phyloP scores from a whole-genome alignment of 805 yeast genomes.

The Candida taoyuanica region DNA sequence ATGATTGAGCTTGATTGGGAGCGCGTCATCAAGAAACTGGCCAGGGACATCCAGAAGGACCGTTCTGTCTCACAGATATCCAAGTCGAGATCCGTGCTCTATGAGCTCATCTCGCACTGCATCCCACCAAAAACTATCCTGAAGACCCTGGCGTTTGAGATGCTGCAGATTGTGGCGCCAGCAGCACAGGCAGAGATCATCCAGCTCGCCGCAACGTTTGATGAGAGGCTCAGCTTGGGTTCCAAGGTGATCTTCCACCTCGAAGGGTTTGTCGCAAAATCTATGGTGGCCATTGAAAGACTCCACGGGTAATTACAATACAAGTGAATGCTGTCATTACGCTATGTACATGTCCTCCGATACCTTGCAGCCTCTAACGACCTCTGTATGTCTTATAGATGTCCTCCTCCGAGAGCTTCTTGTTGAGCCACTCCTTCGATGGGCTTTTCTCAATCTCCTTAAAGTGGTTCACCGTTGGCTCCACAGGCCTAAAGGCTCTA shows the following conservation, averaged over 20 bases:
- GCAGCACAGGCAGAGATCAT: slow-evolving; percentile 44
- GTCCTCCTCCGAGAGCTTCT: slow-evolving; percentile 43
- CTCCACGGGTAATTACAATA: slow-evolving; percentile 1
- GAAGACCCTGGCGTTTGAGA: slow-evolving; percentile 50
- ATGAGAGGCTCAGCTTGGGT: slow-evolving; percentile 84
- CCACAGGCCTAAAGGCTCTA: slow-evolving; percentile 42
- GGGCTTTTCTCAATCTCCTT: slow-evolving; percentile 56
- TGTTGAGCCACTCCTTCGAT: slow-evolving; percentile 55
- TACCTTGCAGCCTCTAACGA: slow-evolving; percentile 34
- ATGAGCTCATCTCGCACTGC: slow-evolving; percentile 88
- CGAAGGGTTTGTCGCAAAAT: slow-evolving; percentile 88
- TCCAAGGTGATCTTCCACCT: slow-evolving; percentile 87
- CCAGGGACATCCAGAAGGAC: slow-evolving; percentile 52
- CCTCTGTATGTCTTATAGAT: slow-evolving; percentile 60
- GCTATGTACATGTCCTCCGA: slow-evolving; percentile 12
- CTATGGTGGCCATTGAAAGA: slow-evolving; percentile 70
- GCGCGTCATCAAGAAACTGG: slow-evolving; percentile 63
- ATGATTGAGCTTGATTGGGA: slow-evolving; percentile 86
- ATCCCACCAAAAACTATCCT: slow-evolving; percentile 84
- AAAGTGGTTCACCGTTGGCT: slow-evolving; percentile 46
- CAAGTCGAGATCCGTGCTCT: slow-evolving; percentile 61
- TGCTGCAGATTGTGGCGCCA: slow-evolving; percentile 31
- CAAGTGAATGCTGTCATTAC: too few species aligned
- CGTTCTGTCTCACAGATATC: slow-evolving; percentile 55
- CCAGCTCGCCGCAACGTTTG: slow-evolving; percentile 60